A percentile compares a stretch with the other conserved stretches of the same genome.
Conservation (phyloP, 805 yeast species). For the Myxozyma mucilagina region DNA sequence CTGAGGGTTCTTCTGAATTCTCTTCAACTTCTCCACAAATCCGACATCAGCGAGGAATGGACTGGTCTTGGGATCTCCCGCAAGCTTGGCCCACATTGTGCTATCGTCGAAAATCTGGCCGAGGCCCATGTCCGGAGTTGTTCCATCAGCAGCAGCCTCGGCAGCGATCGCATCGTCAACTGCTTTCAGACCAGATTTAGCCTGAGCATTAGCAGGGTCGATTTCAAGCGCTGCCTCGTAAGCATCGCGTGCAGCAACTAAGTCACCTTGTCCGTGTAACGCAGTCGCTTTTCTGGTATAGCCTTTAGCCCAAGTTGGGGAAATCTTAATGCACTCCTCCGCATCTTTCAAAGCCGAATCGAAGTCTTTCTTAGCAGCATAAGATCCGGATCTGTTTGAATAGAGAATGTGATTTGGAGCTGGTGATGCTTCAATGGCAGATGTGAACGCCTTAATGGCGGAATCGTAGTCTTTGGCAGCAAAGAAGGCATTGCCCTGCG, state of each 20-base stretch:
- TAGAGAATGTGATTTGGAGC: constrained; percentile 87
- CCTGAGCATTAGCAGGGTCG: constrained; percentile 82
- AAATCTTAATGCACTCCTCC: constrained; percentile 73
- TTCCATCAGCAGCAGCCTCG: constrained; percentile 47
- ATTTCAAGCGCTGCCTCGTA: constrained; percentile 79
- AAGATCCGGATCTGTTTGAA: constrained; percentile 92
- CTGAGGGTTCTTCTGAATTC: constrained; percentile 65
- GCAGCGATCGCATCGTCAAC: constrained; percentile 62
- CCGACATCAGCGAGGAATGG: constrained; percentile 85
- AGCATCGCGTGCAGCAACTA: constrained; percentile 68
- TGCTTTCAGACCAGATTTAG: constrained; percentile 73
- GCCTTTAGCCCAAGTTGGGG: constrained; percentile 92
- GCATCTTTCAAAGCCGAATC: constrained; percentile 81
- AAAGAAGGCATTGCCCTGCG: constrained; percentile 91
- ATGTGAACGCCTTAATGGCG: constrained; percentile 78
- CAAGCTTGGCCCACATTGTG: constrained; percentile 68
- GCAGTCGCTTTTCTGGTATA: constrained; percentile 94
- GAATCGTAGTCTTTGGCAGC: constrained; percentile 77
- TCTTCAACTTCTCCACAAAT: constrained; percentile 65
- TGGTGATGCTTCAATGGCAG: constrained; percentile 82
- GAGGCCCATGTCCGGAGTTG: constrained; percentile 69
- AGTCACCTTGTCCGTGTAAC: constrained; percentile 76
- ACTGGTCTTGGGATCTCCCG: constrained; percentile 81
- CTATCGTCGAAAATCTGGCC: constrained; percentile 81
- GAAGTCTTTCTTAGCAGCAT: constrained; percentile 76